These are phyloP conservation scores for Galerina sulciceps DNA, from an alignment of 768 basidiomycete species.

Conservation along the genomic window DNA sequence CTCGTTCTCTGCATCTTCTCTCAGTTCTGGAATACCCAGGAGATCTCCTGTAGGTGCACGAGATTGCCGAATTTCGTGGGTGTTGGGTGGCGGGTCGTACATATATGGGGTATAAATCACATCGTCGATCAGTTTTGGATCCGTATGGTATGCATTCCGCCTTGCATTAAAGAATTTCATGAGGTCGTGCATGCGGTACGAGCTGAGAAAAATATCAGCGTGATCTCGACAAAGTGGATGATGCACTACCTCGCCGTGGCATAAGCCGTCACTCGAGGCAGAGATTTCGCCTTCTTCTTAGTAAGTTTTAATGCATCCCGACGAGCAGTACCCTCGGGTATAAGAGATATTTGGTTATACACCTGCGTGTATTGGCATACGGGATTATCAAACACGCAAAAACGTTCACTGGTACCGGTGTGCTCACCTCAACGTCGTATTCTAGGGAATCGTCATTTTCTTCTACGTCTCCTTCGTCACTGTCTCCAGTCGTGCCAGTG, in stretches of 20 bases:
- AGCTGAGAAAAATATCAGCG: slow-evolving; percentile 47
- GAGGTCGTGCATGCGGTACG: slow-evolving; percentile 86
- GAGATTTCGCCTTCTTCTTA: slow-evolving; percentile 91
- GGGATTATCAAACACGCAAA: not conserved
- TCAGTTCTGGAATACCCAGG: slow-evolving; percentile 77
- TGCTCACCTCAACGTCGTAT: slow-evolving; percentile 62
- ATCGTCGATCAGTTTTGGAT: slow-evolving; percentile 88
- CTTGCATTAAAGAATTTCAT: slow-evolving; percentile 91
- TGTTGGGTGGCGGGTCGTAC: slow-evolving; percentile 59
- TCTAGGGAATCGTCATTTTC: slow-evolving; percentile 61
- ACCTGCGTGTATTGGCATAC: slow-evolving; percentile 49
- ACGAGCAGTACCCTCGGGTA: slow-evolving; percentile 92
- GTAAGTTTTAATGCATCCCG: slow-evolving; percentile 89
- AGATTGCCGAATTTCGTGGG: slow-evolving; percentile 31
- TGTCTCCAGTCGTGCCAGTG: slow-evolving; percentile 56
- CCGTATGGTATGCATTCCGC: slow-evolving; percentile 80
- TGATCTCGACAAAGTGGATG: not conserved
- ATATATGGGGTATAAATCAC: slow-evolving; percentile 93
- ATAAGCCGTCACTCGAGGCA: slow-evolving; percentile 95
- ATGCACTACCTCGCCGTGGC: slow-evolving; percentile 82
- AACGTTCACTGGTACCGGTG: not conserved
- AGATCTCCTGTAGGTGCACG: slow-evolving; percentile 66
- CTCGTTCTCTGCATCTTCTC: slow-evolving; percentile 36
- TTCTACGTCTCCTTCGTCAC: slow-evolving; percentile 75
- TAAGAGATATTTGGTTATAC: slow-evolving; percentile 93